Conservation (phyloP, 2,329 filamentous ascomycete genomes). For the Zalaria sp. region DNA sequence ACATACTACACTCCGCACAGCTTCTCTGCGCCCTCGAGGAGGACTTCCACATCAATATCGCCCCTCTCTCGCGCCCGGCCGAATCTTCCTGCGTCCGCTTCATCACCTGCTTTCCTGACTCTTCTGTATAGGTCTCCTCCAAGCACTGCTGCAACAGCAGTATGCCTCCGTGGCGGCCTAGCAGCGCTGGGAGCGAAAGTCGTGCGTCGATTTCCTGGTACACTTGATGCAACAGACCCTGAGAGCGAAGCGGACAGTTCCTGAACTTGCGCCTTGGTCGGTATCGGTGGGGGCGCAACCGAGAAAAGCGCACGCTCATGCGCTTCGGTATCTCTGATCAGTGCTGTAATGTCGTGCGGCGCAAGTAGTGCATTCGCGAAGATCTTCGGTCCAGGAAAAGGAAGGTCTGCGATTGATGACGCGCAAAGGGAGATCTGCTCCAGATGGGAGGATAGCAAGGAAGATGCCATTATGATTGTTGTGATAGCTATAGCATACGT, state of each 20-base stretch:
- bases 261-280: slow-evolving; percentile 22
- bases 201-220: slow-evolving; percentile 6
- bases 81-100: neutral
- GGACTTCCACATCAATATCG: slow-evolving; percentile 73
- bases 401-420: slow-evolving; percentile 32
- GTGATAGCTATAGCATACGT: neutral
- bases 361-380: slow-evolving; percentile 89
- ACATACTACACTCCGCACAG: slow-evolving; percentile 70
- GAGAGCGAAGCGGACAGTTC: slow-evolving; percentile 17
- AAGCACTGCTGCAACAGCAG: slow-evolving; percentile 78
- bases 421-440: slow-evolving; percentile 37
- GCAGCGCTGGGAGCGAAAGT: slow-evolving; percentile 22
- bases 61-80: slow-evolving; percentile 42
- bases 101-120: slow-evolving; percentile 42
- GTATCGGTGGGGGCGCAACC: slow-evolving; percentile 53
- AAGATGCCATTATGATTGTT: slow-evolving; percentile 4
- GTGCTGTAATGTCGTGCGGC: slow-evolving; percentile 77
- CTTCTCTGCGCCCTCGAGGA: slow-evolving; percentile 79
- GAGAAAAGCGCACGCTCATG: slow-evolving; percentile 95
- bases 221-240: slow-evolving; percentile 17
- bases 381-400: slow-evolving; percentile 77
- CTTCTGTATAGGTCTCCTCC: slow-evolving; percentile 76
- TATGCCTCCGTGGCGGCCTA: slow-evolving; percentile 52
- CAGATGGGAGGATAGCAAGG: slow-evolving; percentile 32
- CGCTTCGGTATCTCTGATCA: slow-evolving; percentile 88